Conservation (phyloP, 441 rosid species). For the Bocquillonia castaneifolia region DNA sequence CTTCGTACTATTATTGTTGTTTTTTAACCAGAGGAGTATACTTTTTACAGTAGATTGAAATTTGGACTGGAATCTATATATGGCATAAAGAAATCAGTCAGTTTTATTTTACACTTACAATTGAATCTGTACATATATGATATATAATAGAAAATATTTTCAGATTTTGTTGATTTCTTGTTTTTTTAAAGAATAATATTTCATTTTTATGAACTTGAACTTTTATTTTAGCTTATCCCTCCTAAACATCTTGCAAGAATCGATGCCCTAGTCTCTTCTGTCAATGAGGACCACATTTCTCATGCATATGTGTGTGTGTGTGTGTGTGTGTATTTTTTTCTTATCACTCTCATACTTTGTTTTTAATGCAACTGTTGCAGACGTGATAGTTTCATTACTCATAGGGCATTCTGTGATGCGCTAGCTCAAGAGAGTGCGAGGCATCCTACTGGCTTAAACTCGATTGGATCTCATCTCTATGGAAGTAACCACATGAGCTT, state of each 20-base stretch:
- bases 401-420: constrained; percentile 79
- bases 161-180: background rate
- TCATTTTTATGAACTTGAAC: background rate
- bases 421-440: constrained; percentile 68
- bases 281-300: background rate
- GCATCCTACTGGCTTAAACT: constrained; percentile 49
- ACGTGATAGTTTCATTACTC: constrained; percentile 82
- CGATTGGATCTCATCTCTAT: constrained; percentile 44
- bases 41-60: no score
- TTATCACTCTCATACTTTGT: background rate
- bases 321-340: no score
- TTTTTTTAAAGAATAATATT: background rate
- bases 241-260: background rate
- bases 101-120: no score
- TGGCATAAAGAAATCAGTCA: no score
- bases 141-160: background rate
- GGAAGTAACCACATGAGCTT: constrained; percentile 41
- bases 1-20: no score
- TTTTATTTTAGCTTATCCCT: background rate
- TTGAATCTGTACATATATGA: no score
- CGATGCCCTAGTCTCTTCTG: background rate
- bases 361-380: constrained; percentile 32
- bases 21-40: background rate
- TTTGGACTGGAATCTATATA: no score
- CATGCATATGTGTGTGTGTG: background rate